Percentiles rank a stretch among this genome's conserved stretches.
Evolutionary conservation across 2,329 filamentous ascomycete genomes (phyloP).

Genomic region (Emmonsiellopsis sp.): DNA sequence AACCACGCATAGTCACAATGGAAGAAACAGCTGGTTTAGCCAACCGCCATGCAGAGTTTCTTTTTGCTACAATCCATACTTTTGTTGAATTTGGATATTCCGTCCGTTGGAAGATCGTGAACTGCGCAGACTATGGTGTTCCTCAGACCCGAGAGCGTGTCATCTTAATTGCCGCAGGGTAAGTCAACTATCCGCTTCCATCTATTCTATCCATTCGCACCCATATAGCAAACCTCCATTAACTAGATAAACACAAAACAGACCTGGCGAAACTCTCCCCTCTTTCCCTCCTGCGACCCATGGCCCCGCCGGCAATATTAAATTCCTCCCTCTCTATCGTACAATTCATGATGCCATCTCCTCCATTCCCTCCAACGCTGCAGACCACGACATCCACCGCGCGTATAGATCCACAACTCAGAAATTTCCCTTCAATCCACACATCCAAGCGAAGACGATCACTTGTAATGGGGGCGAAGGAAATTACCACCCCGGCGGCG

Average conservation of each 20-base stretch:
- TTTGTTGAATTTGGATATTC: constrained; percentile 61
- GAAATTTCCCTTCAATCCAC: constrained; percentile 36
- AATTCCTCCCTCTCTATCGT: constrained; percentile 23
- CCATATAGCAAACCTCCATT: not conserved
- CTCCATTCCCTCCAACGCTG: constrained; percentile 29
- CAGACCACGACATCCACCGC: constrained; percentile 34
- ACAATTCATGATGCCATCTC: constrained; percentile 37
- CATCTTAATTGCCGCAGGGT: constrained; percentile 47
- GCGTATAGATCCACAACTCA: constrained; percentile 18
- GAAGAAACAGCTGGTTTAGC: constrained; percentile 70
- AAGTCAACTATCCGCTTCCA: constrained; percentile 14
- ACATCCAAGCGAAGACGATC: constrained; percentile 49
- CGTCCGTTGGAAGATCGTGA: constrained; percentile 57
- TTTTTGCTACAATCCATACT: constrained; percentile 52
- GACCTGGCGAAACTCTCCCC: constrained; percentile 63
- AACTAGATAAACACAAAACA: constrained; percentile 20
- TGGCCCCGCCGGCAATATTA: constrained; percentile 15
- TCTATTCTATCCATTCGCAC: not conserved
- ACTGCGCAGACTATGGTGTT: constrained; percentile 41
- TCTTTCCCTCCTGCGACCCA: constrained; percentile 57
- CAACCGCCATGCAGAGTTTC: constrained; percentile 45
- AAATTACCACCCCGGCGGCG: constrained; percentile 58
- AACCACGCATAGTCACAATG: constrained; percentile 63
- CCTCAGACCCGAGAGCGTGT: constrained; percentile 41
- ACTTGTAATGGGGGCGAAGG: constrained; percentile 52